These are phyloP conservation scores for Plectosphaerella plurivora DNA, from an alignment of 2,329 filamentous ascomycete species.

Conservation along the genomic window DNA sequence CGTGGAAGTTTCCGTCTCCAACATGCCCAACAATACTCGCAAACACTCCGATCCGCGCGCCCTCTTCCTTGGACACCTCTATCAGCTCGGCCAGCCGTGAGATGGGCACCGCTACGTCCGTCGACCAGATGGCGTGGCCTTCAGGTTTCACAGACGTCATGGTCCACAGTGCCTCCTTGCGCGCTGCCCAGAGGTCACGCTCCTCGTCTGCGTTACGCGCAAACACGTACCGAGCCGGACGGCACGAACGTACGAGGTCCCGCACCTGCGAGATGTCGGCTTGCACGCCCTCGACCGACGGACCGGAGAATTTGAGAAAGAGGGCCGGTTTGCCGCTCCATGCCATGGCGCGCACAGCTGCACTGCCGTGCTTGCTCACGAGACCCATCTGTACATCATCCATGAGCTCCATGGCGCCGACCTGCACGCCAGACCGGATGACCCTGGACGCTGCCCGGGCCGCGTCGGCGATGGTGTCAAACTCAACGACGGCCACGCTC, in stretches of 20 bases:
- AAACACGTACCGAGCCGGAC: conserved; percentile 62
- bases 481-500: conserved; percentile 60
- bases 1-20: conserved; percentile 67
- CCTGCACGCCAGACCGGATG: conserved; percentile 59
- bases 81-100: conserved; percentile 55
- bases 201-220: conserved; percentile 61
- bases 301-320: conserved; percentile 49
- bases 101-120: conserved; percentile 64
- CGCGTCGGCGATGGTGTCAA: conserved; percentile 55
- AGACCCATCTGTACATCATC: conserved; percentile 64
- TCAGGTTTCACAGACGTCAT: conserved; percentile 44
- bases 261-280: conserved; percentile 53
- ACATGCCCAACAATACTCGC: conserved; percentile 62
- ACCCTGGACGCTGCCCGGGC: conserved; percentile 60
- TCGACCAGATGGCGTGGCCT: conserved; percentile 48
- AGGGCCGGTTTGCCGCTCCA: conserved; percentile 40
- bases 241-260: conserved; percentile 42
- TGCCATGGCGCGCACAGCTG: conserved; percentile 38
- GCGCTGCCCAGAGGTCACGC: conserved; percentile 67
- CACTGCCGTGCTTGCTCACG: conserved; percentile 59
- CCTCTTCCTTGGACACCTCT: conserved; percentile 55
- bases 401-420: conserved; percentile 62
- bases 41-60: conserved; percentile 49
- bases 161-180: conserved; percentile 72
- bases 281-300: conserved; percentile 29